These are phyloP conservation scores for Paramecium sexaurelia DNA, from an alignment of 73 alveolate species.

Conservation along the genomic window DNA sequence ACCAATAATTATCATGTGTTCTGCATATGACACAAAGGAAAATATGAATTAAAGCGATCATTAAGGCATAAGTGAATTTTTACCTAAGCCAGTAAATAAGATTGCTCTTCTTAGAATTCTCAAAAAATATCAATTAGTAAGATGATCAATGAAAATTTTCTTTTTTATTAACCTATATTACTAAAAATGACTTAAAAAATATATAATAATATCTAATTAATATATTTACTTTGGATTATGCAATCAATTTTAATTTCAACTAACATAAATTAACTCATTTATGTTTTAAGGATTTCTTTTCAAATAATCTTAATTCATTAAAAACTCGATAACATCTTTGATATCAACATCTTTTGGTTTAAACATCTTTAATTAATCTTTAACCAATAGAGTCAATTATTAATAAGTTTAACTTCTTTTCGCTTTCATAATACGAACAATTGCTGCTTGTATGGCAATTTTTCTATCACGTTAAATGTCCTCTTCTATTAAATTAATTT, in stretches of 20 bases:
- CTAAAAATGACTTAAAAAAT: background rate
- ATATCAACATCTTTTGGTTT: background rate
- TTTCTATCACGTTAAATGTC: background rate
- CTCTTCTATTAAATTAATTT: background rate
- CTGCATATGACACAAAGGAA: conserved; percentile 31
- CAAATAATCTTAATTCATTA: background rate
- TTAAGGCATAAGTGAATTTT: background rate
- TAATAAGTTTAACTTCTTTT: background rate
- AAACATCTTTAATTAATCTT: background rate
- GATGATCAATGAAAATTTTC: background rate
- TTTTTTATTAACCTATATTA: background rate
- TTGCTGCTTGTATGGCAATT: background rate
- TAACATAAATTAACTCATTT: conserved; percentile 20
- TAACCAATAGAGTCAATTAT: background rate
- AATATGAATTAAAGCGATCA: background rate
- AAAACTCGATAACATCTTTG: background rate
- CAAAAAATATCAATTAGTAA: conserved; percentile 11
- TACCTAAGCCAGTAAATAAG: conserved; percentile 5
- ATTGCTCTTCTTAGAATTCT: background rate
- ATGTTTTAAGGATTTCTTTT: background rate
- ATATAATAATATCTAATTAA: too few relatives aligned
- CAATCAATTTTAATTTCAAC: background rate
- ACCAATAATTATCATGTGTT: background rate
- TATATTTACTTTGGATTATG: too few relatives aligned
- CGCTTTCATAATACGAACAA: background rate